A percentile compares a stretch with the other conserved stretches of the same genome.
phyloP scores from a whole-genome alignment of 192 early-diverging fungal species.

The Linnemannia exigua region DNA sequence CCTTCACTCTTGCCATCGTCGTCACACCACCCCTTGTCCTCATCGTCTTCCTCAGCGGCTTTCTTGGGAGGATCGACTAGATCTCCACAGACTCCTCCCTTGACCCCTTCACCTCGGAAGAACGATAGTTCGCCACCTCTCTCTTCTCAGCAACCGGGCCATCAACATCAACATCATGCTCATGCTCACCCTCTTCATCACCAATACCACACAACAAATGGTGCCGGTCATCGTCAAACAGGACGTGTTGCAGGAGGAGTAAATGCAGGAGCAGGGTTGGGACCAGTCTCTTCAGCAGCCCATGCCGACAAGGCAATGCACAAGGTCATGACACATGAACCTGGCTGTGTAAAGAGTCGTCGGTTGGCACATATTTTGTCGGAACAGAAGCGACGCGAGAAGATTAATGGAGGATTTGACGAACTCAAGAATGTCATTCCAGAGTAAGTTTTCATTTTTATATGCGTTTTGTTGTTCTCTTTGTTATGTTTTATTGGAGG shows the following conservation, averaged over 20 bases:
- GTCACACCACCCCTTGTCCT: background rate
- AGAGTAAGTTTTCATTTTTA: conserved; percentile 21
- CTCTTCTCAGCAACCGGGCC: background rate
- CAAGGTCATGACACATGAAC: conserved; percentile 21
- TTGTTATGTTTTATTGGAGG: background rate
- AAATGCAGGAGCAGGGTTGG: background rate
- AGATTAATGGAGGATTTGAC: conserved; percentile 59
- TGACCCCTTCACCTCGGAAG: conserved; percentile 34
- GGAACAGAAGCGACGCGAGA: conserved; percentile 59
- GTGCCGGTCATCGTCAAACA: background rate
- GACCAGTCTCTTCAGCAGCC: background rate
- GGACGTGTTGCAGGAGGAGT: background rate
- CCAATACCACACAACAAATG: background rate
- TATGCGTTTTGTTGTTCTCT: background rate
- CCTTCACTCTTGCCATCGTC: background rate
- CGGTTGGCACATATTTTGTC: conserved; percentile 57
- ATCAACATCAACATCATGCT: background rate
- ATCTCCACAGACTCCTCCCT: conserved; percentile 40
- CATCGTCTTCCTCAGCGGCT: background rate
- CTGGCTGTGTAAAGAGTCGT: conserved; percentile 29
- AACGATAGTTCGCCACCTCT: conserved; percentile 3
- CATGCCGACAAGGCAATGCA: conserved; percentile 5
- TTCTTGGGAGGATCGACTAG: conserved; percentile 8
- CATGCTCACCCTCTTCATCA: conserved; percentile 3
- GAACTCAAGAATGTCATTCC: conserved; percentile 59